Base-by-base conservation (phyloP, 2,329 filamentous ascomycete genomes). In the Zymoseptoria tritici region DNA sequence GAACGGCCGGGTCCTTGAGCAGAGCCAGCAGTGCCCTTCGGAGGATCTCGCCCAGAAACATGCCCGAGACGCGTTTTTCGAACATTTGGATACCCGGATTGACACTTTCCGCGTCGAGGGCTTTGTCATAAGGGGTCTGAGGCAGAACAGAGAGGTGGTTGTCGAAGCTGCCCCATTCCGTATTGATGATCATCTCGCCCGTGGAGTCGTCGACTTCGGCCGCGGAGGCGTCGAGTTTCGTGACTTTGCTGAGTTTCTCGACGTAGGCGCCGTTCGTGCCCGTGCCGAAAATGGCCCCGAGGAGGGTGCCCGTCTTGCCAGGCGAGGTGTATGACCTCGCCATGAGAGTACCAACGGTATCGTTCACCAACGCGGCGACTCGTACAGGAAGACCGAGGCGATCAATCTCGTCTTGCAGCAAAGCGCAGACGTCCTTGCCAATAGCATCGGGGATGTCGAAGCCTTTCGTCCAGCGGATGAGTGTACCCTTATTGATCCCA, bases 11-110 rank as follows among this genome's bases (percentile, higher is more conserved):
- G 66, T 90, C 82, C 67, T 88, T 82, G 70, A 92, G 79, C 73
- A 97, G 82, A 60, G 85, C 81, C 55, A 94, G 74, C 21, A 97
- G 78, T 16, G 87, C 86, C 52, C 90, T 82, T 57, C 94, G 88
- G 58, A 97, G 82, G 64, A 97, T 92, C 75, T 99, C 94, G 57
- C 94, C 94, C 54, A 99, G 77, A 78, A 97, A 99, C 93, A 99
- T 97, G 73, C 94, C 94, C 0, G 91, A 96, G 16, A 99, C 88
- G 54, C 93, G 89, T 82, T 99, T 99, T 79, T 99, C 94, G 72
- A 97, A 99, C 90, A 97, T 96, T 73, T 99, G 94, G 62, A 96
- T 85, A 24, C 94, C 94, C 0, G 92, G 93, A 75, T 99, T 97
- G 68, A 90, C 85, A 65, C 88, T 94, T 61, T 87, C 85, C 59